Base-by-base conservation (phyloP, 1,284 basidiomycete species). In the Taiwanofungus camphoratus region DNA sequence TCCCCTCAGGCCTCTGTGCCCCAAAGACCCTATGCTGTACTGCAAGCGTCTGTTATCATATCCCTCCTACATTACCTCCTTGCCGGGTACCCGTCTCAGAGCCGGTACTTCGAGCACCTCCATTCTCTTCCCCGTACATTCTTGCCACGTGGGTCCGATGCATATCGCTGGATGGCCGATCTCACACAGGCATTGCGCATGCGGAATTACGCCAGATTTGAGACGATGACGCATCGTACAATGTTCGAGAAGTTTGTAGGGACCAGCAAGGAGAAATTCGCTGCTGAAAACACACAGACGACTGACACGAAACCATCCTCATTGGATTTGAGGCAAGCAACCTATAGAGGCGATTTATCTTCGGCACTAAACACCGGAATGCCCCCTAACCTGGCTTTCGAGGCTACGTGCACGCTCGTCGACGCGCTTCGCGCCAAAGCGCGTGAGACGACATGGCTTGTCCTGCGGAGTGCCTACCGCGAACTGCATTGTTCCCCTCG, bases 391-490 rank as follows among this genome's bases (percentile, higher is more conserved):
- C 58, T 78, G 12, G 63, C 65, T 2, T 48, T 59, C 9, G 62
- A 64, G 40, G 74, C 80, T 7, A 42, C 82, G 2, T 57, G 58
- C 29, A 57, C 54, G 13, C 64, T 79, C 1, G 56, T 82, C 5
- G 65, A 71, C 16, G 56, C 59, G 2, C 54, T 87, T 26, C 70
- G 77, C 16, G 54, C 49, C 4, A 78, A 74, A 58, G 68, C 67
- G 8, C 70, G 78, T 29, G 64, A 67, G n/a, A 69, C 64, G 16
- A 62, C 74, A 2, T 87, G 84, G 84, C 54, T 48, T 1, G 60
- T 83, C n/a, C 52, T 87, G 29, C 74, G 81, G 30, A 66, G 71
- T 32, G 75, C 76, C 1, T 87, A 87, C 58, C 69, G 78, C 32
- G 84, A 87, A 54, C 50, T 87, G 4, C 67, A 69, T 16, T 70